A percentile compares a stretch with the other conserved stretches of the same genome.
Conservation (phyloP, 2,329 filamentous ascomycete species). For the Paraconiothyrium brasiliense region DNA sequence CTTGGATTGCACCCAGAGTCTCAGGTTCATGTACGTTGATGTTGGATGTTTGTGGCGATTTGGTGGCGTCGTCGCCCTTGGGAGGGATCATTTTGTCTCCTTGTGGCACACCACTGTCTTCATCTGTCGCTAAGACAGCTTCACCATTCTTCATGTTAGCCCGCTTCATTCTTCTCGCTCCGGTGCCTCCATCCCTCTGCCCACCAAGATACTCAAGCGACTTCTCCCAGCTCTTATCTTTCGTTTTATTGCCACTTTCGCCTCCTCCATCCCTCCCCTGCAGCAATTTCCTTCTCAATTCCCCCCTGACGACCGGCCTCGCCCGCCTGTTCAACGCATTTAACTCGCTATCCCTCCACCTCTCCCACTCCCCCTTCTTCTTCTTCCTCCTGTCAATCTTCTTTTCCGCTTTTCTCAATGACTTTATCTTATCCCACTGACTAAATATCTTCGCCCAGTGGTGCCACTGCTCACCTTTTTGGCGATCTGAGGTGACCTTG, state of each 20-base stretch:
- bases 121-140: background rate
- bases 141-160: background rate
- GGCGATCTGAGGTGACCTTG: background rate
- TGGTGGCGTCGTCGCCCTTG: no score
- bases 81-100: no score
- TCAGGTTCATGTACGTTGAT: no score
- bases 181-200: background rate
- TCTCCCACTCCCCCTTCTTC: background rate
- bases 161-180: no score
- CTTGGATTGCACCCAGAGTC: no score
- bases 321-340: background rate
- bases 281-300: background rate
- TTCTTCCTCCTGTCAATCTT: background rate
- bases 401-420: background rate
- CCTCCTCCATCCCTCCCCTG: background rate
- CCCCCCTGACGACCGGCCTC: background rate
- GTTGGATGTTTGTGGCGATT: no score
- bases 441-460: slow-evolving; percentile 7
- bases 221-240: background rate
- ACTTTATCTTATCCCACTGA: background rate
- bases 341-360: slow-evolving; percentile 2
- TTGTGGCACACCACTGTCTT: no score
- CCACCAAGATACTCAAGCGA: background rate
- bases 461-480: slow-evolving; percentile 1
- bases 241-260: background rate